phyloP scores from a whole-genome alignment of 768 basidiomycete species.

The Xanthoconium stramineum region DNA sequence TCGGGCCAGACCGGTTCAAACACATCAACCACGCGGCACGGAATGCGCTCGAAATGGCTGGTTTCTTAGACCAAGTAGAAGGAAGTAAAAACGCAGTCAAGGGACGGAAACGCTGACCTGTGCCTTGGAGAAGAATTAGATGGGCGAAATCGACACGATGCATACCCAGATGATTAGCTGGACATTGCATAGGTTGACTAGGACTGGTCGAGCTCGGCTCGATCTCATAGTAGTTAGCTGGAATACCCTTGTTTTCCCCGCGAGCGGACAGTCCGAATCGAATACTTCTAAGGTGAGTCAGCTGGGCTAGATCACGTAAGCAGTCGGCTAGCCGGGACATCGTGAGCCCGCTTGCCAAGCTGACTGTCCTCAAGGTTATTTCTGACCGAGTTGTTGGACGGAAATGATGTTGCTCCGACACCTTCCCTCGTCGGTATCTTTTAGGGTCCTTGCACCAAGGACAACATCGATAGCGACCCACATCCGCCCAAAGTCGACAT shows the following conservation, averaged over 20 bases:
- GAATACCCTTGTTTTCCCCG: too few species aligned
- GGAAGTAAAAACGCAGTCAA: slow-evolving; percentile 18
- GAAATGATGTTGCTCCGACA: slow-evolving; percentile 15
- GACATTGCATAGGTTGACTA: background rate
- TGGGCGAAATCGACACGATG: background rate
- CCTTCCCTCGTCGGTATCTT: slow-evolving; percentile 14
- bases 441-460: slow-evolving; percentile 21
- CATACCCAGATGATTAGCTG: background rate
- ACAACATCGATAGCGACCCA: background rate
- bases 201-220: too few species aligned
- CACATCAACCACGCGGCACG: slow-evolving; percentile 96
- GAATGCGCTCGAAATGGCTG: slow-evolving; percentile 83
- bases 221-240: too few species aligned
- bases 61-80: slow-evolving; percentile 66
- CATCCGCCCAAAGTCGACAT: slow-evolving; percentile 7
- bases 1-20: slow-evolving; percentile 86
- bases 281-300: too few species aligned
- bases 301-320: too few species aligned
- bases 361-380: too few species aligned
- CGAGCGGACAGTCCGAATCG: too few species aligned
- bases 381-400: too few species aligned
- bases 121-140: background rate
- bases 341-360: too few species aligned
- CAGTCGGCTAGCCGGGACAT: too few species aligned
- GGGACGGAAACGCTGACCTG: slow-evolving; percentile 28